Evolutionary conservation across 2,329 filamentous ascomycete species (phyloP), one percentile per base, ranked within the genome.

Genomic region (Amphichorda felina): DNA sequence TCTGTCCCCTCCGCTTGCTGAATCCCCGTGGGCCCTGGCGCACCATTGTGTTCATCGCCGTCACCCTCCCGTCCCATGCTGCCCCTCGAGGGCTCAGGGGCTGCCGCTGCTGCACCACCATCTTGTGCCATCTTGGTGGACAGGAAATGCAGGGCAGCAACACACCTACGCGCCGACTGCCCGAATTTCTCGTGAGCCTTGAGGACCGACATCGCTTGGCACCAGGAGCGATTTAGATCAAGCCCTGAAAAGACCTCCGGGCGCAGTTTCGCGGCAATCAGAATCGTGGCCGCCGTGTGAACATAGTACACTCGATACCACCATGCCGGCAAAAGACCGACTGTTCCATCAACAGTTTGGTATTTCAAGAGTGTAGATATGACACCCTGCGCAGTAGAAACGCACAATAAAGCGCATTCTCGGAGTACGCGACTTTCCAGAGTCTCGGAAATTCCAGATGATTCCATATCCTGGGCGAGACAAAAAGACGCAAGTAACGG

Each of bases 281-380:
- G 46, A 1, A 59, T 45, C 0, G 52, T 57, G 1, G 57, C 53
- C 0, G 57, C 56, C 0, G 55, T 53, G 44, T 57, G 59, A 13
- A 60, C 41, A 13, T 59, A 60, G 37, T 56, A 59, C 0, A 60
- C 46, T 1, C 56, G 44, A 30, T 61, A 59, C 57, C 57, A 60
- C 57, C 57, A 61, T 0, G 56, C 55, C 2, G 56, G 58, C 0
- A 60, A 41, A 0, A 59, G 41, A 0, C 55, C 55, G 2, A 58
- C 45, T 0, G 51, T 54, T 5, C 45, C 49, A 6, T 60, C 52
- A 5, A 44, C 39, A 0, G 44, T 41, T n/a, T 55, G 53, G 28
- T 57, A 47, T 10, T 50, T 36, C 2, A 50, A 43, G 1, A 59
- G 45, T 1, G 46, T 42, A 0, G 48, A 37, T 10, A 61, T 56